These are phyloP conservation scores for Xylariaceae sp. DNA, from an alignment of 2,329 filamentous ascomycete species.

Conservation along the genomic window DNA sequence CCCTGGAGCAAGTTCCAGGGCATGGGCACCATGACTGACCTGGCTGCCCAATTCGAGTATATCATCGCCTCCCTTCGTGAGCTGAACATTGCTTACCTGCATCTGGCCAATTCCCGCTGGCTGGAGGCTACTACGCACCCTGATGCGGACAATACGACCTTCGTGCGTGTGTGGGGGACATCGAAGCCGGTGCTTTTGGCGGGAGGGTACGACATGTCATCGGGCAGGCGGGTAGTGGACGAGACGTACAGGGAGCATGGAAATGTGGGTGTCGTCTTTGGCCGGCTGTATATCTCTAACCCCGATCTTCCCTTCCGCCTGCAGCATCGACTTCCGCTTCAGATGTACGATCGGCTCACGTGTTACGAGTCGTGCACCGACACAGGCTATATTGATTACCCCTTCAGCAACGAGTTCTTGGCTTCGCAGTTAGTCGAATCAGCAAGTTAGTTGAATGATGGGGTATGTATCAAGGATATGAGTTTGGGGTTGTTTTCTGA, in stretches of 20 bases:
- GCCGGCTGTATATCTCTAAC: constrained; percentile 26
- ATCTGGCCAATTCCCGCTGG: constrained; percentile 56
- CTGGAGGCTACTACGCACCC: constrained; percentile 27
- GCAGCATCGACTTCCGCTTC: constrained; percentile 19
- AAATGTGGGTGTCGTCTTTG: constrained; percentile 29
- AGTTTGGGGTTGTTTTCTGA: neutral
- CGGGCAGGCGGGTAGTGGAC: constrained; percentile 30
- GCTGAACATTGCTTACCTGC: constrained; percentile 54
- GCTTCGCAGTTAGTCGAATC: neutral
- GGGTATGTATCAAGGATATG: neutral
- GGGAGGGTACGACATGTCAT: constrained; percentile 30
- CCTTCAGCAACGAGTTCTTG: constrained; percentile 29
- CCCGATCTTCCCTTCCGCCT: constrained; percentile 26
- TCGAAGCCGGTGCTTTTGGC: constrained; percentile 29
- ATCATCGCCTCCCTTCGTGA: constrained; percentile 39
- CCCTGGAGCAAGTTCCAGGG: constrained; percentile 58
- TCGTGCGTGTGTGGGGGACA: neutral
- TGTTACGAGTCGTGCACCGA: constrained; percentile 18
- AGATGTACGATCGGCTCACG: constrained; percentile 20
- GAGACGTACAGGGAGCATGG: constrained; percentile 29
- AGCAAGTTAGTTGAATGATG: neutral
- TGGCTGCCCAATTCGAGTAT: constrained; percentile 58
- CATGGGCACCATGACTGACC: constrained; percentile 56
- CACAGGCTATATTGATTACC: constrained; percentile 36
- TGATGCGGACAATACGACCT: neutral